phyloP scores from a whole-genome alignment of 148 eudicot species.

The Simmondsia chinensis region DNA sequence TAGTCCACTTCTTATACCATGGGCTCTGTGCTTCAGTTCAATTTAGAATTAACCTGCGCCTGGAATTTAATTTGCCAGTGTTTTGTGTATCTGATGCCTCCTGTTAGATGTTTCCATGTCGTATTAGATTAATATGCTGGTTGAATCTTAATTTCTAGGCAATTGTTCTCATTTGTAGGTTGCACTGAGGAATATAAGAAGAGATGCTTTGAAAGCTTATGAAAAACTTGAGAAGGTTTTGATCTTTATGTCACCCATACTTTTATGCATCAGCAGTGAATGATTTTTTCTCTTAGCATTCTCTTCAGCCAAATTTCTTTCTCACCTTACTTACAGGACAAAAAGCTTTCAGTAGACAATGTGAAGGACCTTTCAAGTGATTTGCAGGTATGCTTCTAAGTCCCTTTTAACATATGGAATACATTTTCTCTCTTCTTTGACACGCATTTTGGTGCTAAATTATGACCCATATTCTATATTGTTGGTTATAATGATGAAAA shows the following conservation, averaged over 20 bases:
- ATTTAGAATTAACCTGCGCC: too few relatives aligned
- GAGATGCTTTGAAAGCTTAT: slow-evolving; percentile 88
- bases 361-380: slow-evolving; percentile 79
- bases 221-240: slow-evolving; percentile 91
- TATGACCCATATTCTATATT: too few relatives aligned
- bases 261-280: not conserved
- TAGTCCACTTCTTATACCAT: too few relatives aligned
- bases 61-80: too few relatives aligned
- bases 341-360: slow-evolving; percentile 90
- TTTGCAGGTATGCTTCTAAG: slow-evolving; percentile 93
- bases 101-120: too few relatives aligned
- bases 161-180: slow-evolving; percentile 31
- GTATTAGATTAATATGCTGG: too few relatives aligned
- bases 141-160: not conserved
- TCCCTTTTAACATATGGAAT: too few relatives aligned
- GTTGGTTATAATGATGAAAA: too few relatives aligned
- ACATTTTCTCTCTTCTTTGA: too few relatives aligned
- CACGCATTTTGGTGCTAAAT: too few relatives aligned
- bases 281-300: not conserved
- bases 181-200: slow-evolving; percentile 87
- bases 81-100: too few relatives aligned
- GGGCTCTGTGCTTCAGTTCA: too few relatives aligned
- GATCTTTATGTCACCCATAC: not conserved
- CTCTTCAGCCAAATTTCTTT: slow-evolving; percentile 1
- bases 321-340: slow-evolving; percentile 48